phyloP scores from a whole-genome alignment of 1,139 yeast genomes.

The Scheffersomyces cryptocercus region DNA sequence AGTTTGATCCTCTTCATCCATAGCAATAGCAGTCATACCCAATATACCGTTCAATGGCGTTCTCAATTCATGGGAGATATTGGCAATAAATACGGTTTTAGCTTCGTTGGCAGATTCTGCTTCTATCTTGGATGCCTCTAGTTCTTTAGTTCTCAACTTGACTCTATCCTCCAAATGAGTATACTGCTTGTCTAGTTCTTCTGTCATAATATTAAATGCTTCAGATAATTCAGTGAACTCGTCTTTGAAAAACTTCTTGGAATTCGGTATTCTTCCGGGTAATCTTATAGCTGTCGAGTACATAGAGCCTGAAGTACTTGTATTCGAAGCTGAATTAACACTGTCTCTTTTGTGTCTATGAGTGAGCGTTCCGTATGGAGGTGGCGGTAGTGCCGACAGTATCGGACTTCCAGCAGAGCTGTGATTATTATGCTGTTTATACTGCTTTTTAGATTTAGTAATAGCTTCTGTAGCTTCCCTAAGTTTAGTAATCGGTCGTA shows the following conservation, averaged over 20 bases:
- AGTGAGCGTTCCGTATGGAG: background rate
- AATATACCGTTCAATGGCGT: slow-evolving; percentile 95
- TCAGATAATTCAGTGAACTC: slow-evolving; percentile 86
- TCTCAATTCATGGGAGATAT: slow-evolving; percentile 90
- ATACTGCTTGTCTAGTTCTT: slow-evolving; percentile 81
- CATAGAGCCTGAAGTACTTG: slow-evolving; percentile 31
- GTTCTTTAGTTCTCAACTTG: slow-evolving; percentile 80
- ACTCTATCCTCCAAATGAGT: slow-evolving; percentile 86
- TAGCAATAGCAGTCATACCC: slow-evolving; percentile 93
- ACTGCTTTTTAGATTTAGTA: slow-evolving; percentile 34
- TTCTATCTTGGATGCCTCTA: slow-evolving; percentile 83
- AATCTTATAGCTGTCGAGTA: slow-evolving; percentile 42
- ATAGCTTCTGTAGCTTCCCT: slow-evolving; percentile 81
- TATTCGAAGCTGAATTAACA: slow-evolving; percentile 25
- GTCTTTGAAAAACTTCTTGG: slow-evolving; percentile 69
- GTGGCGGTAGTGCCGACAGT: slow-evolving; percentile 3
- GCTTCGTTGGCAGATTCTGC: slow-evolving; percentile 96
- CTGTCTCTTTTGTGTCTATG: slow-evolving; percentile 20
- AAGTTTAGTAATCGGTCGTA: slow-evolving; percentile 76
- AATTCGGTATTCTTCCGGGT: slow-evolving; percentile 54
- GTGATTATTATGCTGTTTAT: slow-evolving; percentile 8
- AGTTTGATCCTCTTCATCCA: slow-evolving; percentile 73
- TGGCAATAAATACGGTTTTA: slow-evolving; percentile 91
- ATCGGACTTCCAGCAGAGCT: slow-evolving; percentile 4
- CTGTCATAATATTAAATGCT: slow-evolving; percentile 90